Evolutionary conservation across 208 protist species (phyloP), one percentile per base, ranked within the genome.

Genomic region (Tritrichomonas musculus): DNA sequence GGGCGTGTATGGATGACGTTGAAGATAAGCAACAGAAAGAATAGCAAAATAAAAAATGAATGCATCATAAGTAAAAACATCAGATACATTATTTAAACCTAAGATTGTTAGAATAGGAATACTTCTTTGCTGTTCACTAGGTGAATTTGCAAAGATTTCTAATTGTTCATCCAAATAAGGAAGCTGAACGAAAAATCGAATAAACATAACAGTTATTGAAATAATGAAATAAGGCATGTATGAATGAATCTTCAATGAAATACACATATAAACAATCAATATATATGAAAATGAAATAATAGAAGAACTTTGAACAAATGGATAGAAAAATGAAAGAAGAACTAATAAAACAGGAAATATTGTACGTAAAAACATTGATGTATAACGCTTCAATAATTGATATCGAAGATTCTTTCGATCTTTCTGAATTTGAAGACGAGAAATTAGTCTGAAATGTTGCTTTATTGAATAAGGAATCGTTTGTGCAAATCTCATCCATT

Each of bases 261-360:
- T n/a, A 92, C 17, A 80, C 9, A 92, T 92, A 55, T 36, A 92
- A 13, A 33, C 27, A 39, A 92, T 33, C 27, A 92, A 39, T 65
- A 92, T 39, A 13, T n/a, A 92, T 65, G 22, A 8, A 92, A 92
- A 39, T 92, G 55, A 39, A 39, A 92, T 33, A 39, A 92, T 33
- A 5, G 55, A 92, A 39, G 55, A n/a, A 82, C 41, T 53, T 92
- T 65, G 55, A 92, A 92, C 27, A 92, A 92, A 92, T 92, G 55
- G 55, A 92, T 14, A 33, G 27, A 92, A 92, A 36, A 92, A 92
- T 33, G 27, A 5, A 5, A 92, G 5, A 65, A 92, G 5, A 92
- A 92, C 33, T n/a, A 92, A 92, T 13, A 92, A 8, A 39, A 33
- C 33, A 39, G 55, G 55, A n/a, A 92, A 92, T 36, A 17, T 33